Percentiles rank a stretch among this genome's conserved stretches.
phyloP scores from a whole-genome alignment of 495 filamentous ascomycete genomes.

The Podospora conica region DNA sequence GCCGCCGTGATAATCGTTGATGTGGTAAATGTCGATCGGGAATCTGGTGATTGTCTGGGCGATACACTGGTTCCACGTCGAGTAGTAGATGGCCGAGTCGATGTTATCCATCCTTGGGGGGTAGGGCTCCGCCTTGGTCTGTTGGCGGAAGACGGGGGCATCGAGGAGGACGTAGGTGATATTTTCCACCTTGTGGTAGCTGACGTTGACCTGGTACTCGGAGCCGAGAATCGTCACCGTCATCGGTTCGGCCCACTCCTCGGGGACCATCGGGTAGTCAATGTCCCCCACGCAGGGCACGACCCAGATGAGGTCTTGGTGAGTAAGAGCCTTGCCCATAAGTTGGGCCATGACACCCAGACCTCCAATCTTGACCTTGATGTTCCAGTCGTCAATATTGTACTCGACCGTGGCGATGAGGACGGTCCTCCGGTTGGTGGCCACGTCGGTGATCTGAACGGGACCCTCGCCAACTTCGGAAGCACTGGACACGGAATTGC shows the following conservation, averaged over 20 bases:
- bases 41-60: slow-evolving; percentile 52
- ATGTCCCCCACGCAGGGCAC: slow-evolving; percentile 67
- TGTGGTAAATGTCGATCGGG: slow-evolving; percentile 65
- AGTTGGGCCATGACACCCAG: slow-evolving; percentile 65
- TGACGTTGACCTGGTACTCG: slow-evolving; percentile 54
- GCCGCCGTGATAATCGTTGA: slow-evolving; percentile 74
- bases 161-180: slow-evolving; percentile 69
- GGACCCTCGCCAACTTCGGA: slow-evolving; percentile 20
- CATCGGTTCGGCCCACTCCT: slow-evolving; percentile 52
- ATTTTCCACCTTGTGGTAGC: slow-evolving; percentile 61
- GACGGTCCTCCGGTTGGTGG: slow-evolving; percentile 36
- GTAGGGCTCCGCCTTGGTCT: slow-evolving; percentile 59
- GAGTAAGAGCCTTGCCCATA: slow-evolving; percentile 64
- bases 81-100: slow-evolving; percentile 66
- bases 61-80: slow-evolving; percentile 67
- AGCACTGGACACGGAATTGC: slow-evolving; percentile 4
- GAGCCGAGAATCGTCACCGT: slow-evolving; percentile 56
- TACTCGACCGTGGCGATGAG: slow-evolving; percentile 68
- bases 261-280: slow-evolving; percentile 30
- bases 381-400: slow-evolving; percentile 65
- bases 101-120: slow-evolving; percentile 67
- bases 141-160: slow-evolving; percentile 62
- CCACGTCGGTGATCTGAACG: slow-evolving; percentile 9
- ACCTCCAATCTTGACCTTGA: slow-evolving; percentile 69
- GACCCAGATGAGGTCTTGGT: slow-evolving; percentile 68